phyloP scores from a whole-genome alignment of 805 yeast genomes.

The Maudiozyma turicensis region DNA sequence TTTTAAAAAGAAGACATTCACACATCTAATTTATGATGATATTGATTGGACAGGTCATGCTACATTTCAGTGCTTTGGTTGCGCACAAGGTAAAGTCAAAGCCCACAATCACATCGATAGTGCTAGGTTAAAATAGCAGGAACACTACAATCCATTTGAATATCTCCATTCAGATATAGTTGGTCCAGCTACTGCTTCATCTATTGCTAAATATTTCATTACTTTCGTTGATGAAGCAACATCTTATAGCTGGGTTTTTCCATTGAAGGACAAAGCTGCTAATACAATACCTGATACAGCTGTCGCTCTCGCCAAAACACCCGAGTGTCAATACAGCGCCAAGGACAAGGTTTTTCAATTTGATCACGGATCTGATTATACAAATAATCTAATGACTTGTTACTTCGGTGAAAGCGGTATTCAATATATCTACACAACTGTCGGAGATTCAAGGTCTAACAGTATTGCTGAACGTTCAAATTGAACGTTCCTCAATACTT shows the following conservation, averaged over 20 bases:
- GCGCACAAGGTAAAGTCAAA: slow-evolving; percentile 59
- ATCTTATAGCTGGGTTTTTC: not conserved
- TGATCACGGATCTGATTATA: not conserved
- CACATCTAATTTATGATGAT: not conserved
- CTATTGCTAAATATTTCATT: not conserved
- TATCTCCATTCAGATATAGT: not conserved
- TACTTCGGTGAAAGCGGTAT: not conserved
- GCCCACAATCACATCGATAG: slow-evolving; percentile 50
- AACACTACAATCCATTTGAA: not conserved
- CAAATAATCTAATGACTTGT: not conserved
- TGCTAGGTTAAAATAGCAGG: slow-evolving; percentile 43
- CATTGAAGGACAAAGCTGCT: not conserved
- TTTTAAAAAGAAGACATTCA: not conserved
- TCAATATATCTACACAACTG: not conserved
- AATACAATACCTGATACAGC: not conserved
- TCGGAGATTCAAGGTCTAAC: not conserved
- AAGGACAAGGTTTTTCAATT: not conserved
- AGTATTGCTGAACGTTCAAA: not conserved
- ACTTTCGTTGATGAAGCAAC: not conserved
- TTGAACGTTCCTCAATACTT: not conserved
- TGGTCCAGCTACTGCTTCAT: not conserved
- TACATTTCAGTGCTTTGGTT: slow-evolving; percentile 64
- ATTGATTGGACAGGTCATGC: slow-evolving; percentile 11
- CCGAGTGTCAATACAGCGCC: not conserved
- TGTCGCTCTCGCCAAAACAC: not conserved